Conservation (phyloP, 768 basidiomycete genomes). For the Glaciozyma martinii region DNA sequence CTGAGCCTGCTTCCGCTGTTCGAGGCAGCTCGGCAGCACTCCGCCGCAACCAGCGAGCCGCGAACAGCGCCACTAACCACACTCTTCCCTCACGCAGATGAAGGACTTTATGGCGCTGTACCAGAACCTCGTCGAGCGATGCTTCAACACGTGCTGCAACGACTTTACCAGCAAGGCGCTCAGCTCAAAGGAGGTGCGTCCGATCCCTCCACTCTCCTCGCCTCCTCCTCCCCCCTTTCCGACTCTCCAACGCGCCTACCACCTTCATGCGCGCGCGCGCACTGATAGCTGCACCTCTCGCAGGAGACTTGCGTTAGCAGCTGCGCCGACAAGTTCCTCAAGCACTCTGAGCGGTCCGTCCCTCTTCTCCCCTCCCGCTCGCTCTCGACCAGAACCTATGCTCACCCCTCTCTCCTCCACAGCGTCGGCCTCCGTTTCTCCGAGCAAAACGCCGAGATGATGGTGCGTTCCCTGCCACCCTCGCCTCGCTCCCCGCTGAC, state of each 20-base stretch:
- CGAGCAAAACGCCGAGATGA: constrained; percentile 27
- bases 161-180: constrained; percentile 94
- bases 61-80: not conserved
- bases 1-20: too few species aligned
- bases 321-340: constrained; percentile 96
- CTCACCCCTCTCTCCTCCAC: not conserved
- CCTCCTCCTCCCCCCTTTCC: not conserved
- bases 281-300: not conserved
- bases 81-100: constrained; percentile 56
- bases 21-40: not conserved
- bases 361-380: not conserved
- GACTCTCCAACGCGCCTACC: not conserved
- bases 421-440: constrained; percentile 28
- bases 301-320: constrained; percentile 84
- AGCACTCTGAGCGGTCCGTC: constrained; percentile 40
- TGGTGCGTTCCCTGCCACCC: constrained; percentile 4
- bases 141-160: constrained; percentile 89
- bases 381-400: not conserved
- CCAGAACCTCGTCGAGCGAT: constrained; percentile 86
- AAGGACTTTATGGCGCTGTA: constrained; percentile 96
- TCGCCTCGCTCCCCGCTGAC: not conserved
- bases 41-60: too few species aligned
- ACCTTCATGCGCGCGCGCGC: not conserved
- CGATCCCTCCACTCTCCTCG: not conserved
- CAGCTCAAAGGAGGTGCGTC: constrained; percentile 75